Percentiles rank a stretch among this genome's conserved stretches.
Evolutionary conservation across 1,284 basidiomycete species (phyloP).

Genomic region (Ceratobasidium sp.): DNA sequence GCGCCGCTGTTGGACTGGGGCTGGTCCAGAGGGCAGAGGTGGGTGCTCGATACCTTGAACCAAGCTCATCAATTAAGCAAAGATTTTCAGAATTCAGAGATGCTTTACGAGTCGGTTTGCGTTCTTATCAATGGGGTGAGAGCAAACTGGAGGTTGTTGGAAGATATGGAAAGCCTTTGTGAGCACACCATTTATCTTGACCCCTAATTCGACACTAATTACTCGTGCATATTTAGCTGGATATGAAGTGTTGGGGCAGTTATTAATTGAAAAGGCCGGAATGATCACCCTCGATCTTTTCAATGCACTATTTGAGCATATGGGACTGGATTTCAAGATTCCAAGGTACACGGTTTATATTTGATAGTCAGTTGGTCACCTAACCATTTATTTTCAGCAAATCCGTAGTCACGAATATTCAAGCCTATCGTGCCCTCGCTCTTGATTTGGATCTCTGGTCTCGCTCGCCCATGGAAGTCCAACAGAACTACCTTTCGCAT

Average conservation of each 20-base stretch:
- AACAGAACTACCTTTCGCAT: conserved; percentile 79
- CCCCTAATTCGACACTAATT: conserved; percentile 15
- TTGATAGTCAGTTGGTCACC: background rate
- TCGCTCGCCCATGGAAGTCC: conserved; percentile 69
- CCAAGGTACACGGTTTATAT: conserved; percentile 66
- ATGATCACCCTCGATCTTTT: conserved; percentile 79
- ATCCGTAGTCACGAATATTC: conserved; percentile 81
- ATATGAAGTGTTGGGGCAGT: conserved; percentile 83
- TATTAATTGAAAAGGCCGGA: conserved; percentile 75
- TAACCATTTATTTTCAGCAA: conserved; percentile 58
- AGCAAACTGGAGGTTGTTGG: conserved; percentile 89
- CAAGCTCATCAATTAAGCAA: conserved; percentile 51
- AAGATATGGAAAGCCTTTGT: conserved; percentile 89
- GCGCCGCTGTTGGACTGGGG: conserved; percentile 75
- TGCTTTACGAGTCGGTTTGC: conserved; percentile 71
- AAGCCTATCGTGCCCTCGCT: conserved; percentile 83
- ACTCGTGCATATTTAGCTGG: conserved; percentile 63
- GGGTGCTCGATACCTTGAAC: conserved; percentile 45
- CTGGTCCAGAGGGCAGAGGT: conserved; percentile 82
- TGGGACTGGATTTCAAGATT: conserved; percentile 82
- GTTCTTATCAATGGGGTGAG: conserved; percentile 79
- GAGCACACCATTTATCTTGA: conserved; percentile 48
- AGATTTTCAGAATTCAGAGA: conserved; percentile 59
- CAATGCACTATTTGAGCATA: conserved; percentile 80
- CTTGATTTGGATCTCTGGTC: conserved; percentile 94